A percentile compares a stretch with the other conserved stretches of the same genome.
Evolutionary conservation across 805 yeast species (phyloP).

Genomic region (Yamadazyma laniorum): DNA sequence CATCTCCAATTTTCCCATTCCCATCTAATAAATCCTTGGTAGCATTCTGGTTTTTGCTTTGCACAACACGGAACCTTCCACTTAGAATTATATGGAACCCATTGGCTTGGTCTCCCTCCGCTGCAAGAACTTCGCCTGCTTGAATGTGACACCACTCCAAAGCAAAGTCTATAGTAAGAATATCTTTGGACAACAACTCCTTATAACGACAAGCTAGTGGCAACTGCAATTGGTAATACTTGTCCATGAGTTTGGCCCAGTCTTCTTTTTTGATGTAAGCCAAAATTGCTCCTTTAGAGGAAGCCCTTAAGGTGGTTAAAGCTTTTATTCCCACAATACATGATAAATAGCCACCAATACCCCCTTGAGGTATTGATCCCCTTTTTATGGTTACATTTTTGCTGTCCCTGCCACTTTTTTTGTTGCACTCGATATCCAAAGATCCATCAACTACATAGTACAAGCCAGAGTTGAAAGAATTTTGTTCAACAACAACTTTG

Average conservation of each 20-base stretch:
- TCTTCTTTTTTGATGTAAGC: slow-evolving; percentile 68
- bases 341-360: slow-evolving; percentile 84
- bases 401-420: slow-evolving; percentile 1
- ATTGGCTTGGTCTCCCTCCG: slow-evolving; percentile 84
- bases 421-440: slow-evolving; percentile 49
- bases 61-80: slow-evolving; percentile 76
- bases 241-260: slow-evolving; percentile 67
- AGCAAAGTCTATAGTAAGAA: slow-evolving; percentile 82
- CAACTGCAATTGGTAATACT: slow-evolving; percentile 70
- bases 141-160: slow-evolving; percentile 90
- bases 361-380: slow-evolving; percentile 69
- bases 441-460: slow-evolving; percentile 79
- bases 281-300: slow-evolving; percentile 52
- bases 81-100: slow-evolving; percentile 87
- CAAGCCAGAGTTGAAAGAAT: slow-evolving; percentile 68
- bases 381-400: slow-evolving; percentile 30
- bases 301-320: slow-evolving; percentile 66
- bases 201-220: slow-evolving; percentile 75
- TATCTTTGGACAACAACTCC: slow-evolving; percentile 60
- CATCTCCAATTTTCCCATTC: slow-evolving; percentile 14
- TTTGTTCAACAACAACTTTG: slow-evolving; percentile 58
- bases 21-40: slow-evolving; percentile 14
- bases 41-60: slow-evolving; percentile 21
- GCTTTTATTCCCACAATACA: slow-evolving; percentile 78
- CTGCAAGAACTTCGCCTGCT: slow-evolving; percentile 80